These are phyloP conservation scores for Saxophila tyrrhenica DNA, from an alignment of 495 filamentous ascomycete species.

Conservation along the genomic window DNA sequence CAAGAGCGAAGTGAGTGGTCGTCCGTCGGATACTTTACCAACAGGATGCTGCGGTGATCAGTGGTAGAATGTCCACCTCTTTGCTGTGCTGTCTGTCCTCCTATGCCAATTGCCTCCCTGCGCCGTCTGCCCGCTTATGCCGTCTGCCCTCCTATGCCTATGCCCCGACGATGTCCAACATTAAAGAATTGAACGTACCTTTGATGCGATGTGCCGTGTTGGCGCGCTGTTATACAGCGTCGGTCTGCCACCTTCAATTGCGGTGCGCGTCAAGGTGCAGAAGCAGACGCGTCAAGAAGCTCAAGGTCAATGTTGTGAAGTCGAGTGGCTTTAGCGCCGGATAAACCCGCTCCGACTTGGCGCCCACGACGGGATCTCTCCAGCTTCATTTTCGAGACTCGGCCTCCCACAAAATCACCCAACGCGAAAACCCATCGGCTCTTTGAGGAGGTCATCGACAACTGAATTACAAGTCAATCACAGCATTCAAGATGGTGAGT, in stretches of 20 bases:
- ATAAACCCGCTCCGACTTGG: neutral
- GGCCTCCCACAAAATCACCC: neutral
- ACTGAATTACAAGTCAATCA: slow-evolving; percentile 1
- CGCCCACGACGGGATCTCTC: neutral
- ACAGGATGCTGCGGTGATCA: no score
- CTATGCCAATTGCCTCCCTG: no score
- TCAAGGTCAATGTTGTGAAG: neutral
- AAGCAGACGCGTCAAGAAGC: neutral
- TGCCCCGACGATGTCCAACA: no score
- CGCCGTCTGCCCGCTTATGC: no score
- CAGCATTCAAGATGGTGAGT: slow-evolving; percentile 3
- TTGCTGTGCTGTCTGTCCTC: no score
- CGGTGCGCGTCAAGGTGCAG: neutral
- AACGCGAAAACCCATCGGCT: neutral
- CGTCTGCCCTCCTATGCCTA: no score
- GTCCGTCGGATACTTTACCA: no score
- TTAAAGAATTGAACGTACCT: no score
- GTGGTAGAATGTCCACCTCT: no score
- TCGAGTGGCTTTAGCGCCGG: neutral
- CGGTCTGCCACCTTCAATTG: neutral
- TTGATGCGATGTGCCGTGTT: no score
- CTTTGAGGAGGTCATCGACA: neutral
- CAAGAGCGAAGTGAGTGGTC: no score
- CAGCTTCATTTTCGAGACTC: neutral
- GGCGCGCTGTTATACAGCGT: no score